Conservation (phyloP, 2,329 filamentous ascomycete species). For the Colletotrichum nymphaeae region DNA sequence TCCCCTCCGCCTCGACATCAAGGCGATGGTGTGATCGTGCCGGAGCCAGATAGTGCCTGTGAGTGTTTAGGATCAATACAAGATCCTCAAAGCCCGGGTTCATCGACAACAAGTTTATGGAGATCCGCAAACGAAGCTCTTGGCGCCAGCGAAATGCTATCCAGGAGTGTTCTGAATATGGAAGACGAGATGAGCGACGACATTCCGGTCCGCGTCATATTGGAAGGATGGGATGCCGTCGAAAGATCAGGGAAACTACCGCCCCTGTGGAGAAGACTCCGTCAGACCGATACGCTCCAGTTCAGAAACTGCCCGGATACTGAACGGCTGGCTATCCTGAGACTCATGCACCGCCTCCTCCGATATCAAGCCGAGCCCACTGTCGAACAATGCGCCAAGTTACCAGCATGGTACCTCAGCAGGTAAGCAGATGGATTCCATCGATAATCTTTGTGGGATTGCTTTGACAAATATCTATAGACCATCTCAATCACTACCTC, state of each 20-base stretch:
- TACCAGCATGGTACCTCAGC: conserved; percentile 42
- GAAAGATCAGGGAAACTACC: conserved; percentile 40
- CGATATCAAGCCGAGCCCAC: conserved; percentile 42
- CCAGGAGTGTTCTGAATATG: neutral
- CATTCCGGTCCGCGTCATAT: conserved; percentile 39
- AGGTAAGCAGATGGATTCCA: conserved; percentile 35
- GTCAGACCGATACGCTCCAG: conserved; percentile 38
- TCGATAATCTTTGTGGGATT: neutral
- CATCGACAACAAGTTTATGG: conserved; percentile 37
- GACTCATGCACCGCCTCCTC: conserved; percentile 40
- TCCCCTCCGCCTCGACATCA: neutral
- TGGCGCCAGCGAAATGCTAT: conserved; percentile 25
- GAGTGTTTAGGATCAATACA: neutral
- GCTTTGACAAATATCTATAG: conserved; percentile 22
- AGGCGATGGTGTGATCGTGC: conserved; percentile 10
- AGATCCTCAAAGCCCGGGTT: neutral
- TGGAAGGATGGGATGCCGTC: conserved; percentile 44
- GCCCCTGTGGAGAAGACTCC: conserved; percentile 40
- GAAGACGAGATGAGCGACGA: conserved; percentile 41
- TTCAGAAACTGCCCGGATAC: conserved; percentile 36
- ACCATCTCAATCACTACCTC: conserved; percentile 41
- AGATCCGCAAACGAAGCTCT: conserved; percentile 39
- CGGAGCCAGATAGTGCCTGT: conserved; percentile 11
- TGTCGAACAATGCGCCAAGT: conserved; percentile 30
- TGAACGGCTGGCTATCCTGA: conserved; percentile 40